Evolutionary conservation across 768 basidiomycete species (phyloP).

Genomic region (Hebeloma cylindrosporum): DNA sequence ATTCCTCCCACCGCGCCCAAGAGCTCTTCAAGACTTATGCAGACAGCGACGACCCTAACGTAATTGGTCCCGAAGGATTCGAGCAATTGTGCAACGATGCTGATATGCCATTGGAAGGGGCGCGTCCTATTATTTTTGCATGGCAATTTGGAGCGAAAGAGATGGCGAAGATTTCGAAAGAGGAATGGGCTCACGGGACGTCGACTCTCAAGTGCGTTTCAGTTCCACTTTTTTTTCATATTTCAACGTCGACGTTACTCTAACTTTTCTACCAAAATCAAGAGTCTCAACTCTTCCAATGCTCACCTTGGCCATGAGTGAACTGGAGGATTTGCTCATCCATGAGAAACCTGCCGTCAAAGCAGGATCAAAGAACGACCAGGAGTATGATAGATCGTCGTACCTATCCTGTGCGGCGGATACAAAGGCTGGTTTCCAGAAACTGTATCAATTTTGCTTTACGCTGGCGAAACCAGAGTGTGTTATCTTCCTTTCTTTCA

Average conservation of each 20-base stretch:
- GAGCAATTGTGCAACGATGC: conserved; percentile 69
- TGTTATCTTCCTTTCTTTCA: conserved; percentile 26
- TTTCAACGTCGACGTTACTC: conserved; percentile 1
- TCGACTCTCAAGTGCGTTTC: conserved; percentile 35
- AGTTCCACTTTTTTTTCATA: background rate
- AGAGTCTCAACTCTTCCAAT: conserved; percentile 46
- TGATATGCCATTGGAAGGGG: conserved; percentile 70
- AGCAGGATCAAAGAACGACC: conserved; percentile 35
- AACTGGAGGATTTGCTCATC: conserved; percentile 67
- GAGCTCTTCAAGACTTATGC: conserved; percentile 64
- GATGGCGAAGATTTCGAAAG: conserved; percentile 68
- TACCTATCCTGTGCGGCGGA: conserved; percentile 53
- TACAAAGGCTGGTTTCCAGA: conserved; percentile 52
- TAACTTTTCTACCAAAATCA: background rate
- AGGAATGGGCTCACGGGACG: conserved; percentile 70
- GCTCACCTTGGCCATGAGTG: conserved; percentile 51
- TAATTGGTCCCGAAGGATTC: conserved; percentile 74
- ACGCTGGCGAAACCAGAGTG: conserved; percentile 69
- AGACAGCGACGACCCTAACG: conserved; percentile 49
- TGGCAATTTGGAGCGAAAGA: conserved; percentile 74
- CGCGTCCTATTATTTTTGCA: conserved; percentile 67
- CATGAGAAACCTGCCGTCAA: conserved; percentile 44
- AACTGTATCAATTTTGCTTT: conserved; percentile 74
- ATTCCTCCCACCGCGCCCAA: conserved; percentile 49
- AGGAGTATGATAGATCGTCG: conserved; percentile 55